A percentile compares a stretch with the other conserved stretches of the same genome.
Conservation (phyloP, 2,329 filamentous ascomycete species). For the Ophiostoma quercus region DNA sequence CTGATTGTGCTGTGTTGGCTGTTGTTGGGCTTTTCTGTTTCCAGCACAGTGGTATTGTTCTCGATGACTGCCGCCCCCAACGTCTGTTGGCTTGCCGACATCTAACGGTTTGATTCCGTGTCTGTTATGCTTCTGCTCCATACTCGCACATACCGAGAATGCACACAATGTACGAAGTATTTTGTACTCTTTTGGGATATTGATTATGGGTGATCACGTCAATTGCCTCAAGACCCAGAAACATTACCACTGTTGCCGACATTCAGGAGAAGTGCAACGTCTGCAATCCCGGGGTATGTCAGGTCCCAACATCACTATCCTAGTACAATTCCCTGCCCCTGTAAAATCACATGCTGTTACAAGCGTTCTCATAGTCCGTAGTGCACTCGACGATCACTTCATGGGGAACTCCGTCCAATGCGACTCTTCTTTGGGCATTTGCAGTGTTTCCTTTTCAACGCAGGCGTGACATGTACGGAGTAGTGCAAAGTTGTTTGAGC, state of each 20-base stretch:
- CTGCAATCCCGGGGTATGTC: not conserved
- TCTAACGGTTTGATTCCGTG: not conserved
- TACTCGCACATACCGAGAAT: too few species aligned
- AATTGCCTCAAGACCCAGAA: conserved; percentile 1
- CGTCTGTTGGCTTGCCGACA: not conserved
- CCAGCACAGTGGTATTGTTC: not conserved
- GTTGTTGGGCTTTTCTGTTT: not conserved
- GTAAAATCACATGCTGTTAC: not conserved
- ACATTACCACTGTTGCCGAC: not conserved
- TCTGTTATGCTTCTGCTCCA: too few species aligned
- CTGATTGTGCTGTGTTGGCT: not conserved
- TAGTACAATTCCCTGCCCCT: not conserved
- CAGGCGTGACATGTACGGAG: too few species aligned
- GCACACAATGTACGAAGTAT: too few species aligned
- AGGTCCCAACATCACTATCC: not conserved
- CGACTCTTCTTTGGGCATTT: not conserved
- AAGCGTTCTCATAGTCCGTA: not conserved
- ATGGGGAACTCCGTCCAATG: not conserved
- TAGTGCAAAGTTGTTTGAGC: not conserved
- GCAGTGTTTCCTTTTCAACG: not conserved
- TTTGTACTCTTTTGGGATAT: too few species aligned
- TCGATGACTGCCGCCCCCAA: not conserved
- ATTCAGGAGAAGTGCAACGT: not conserved
- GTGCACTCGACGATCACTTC: not conserved
- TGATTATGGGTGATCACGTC: not conserved